Evolutionary conservation across 1,284 basidiomycete genomes (phyloP).

Genomic region (Amylostereum areolatum): DNA sequence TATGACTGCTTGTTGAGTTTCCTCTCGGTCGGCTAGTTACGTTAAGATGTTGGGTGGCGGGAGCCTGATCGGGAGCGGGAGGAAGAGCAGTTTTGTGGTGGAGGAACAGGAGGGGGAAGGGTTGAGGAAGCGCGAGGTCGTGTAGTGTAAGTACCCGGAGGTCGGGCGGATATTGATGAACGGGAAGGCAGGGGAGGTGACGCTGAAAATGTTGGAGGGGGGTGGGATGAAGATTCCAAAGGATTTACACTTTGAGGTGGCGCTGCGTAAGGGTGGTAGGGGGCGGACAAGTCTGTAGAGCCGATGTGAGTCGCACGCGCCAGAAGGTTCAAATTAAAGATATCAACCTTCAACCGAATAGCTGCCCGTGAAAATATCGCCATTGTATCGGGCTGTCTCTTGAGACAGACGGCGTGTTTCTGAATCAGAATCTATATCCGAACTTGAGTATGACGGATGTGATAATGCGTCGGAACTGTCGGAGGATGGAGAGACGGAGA

Average conservation of each 20-base stretch:
- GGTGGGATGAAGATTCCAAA: conserved; percentile 11
- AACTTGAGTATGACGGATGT: conserved; percentile 27
- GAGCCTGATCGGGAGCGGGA: conserved; percentile 42
- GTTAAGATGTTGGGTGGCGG: conserved; percentile 24
- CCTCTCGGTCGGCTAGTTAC: conserved; percentile 36
- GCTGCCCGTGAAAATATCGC: conserved; percentile 8
- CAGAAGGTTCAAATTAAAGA: too few relatives aligned
- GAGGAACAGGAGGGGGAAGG: conserved; percentile 61
- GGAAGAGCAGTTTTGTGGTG: conserved; percentile 59
- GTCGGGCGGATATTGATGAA: neutral
- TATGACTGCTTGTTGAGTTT: conserved; percentile 42
- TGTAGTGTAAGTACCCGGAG: conserved; percentile 5
- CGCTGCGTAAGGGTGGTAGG: neutral
- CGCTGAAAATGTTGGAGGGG: conserved; percentile 13
- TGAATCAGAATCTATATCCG: conserved; percentile 25
- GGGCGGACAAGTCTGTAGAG: too few relatives aligned
- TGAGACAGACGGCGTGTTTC: conserved; percentile 21
- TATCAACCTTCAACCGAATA: conserved; percentile 5
- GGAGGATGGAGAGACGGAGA: conserved; percentile 48
- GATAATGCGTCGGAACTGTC: conserved; percentile 40
- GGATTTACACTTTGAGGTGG: conserved; percentile 14
- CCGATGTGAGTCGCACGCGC: too few relatives aligned
- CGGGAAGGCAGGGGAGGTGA: conserved; percentile 19
- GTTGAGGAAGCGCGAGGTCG: conserved; percentile 51
- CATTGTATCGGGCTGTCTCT: conserved; percentile 19